Evolutionary conservation across 352 stramenopile species (phyloP).

Genomic region (Phytopythium delawarense): DNA sequence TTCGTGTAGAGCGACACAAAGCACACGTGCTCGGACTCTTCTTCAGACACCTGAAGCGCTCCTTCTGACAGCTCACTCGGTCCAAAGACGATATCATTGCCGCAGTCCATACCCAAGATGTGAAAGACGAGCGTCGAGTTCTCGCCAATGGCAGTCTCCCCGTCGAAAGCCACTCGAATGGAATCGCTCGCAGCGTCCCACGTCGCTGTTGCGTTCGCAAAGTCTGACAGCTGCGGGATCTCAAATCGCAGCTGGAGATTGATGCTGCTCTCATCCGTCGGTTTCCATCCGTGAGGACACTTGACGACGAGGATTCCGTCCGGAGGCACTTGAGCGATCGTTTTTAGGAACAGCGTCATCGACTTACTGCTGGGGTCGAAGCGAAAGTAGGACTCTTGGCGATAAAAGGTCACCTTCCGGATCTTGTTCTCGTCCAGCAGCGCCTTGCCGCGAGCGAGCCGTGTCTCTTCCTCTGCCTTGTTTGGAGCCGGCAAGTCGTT

Average conservation of each 20-base stretch:
- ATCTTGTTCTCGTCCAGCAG: constrained; percentile 21
- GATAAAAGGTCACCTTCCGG: constrained; percentile 39
- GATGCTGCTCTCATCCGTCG: constrained; percentile 6
- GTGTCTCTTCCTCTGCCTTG: constrained; percentile 29
- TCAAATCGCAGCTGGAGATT: constrained; percentile 26
- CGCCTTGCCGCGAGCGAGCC: constrained; percentile 19
- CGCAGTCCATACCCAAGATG: constrained; percentile 26
- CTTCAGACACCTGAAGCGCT: constrained; percentile 4
- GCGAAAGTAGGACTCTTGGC: constrained; percentile 51
- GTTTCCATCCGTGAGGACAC: constrained; percentile 26
- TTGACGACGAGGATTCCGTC: constrained; percentile 29
- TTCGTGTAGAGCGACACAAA: constrained; percentile 29
- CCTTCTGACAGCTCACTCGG: constrained; percentile 36
- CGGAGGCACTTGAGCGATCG: constrained; percentile 25
- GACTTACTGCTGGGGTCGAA: constrained; percentile 22
- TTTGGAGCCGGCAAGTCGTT: constrained; percentile 18
- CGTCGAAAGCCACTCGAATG: constrained; percentile 31
- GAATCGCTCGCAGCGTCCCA: constrained; percentile 21
- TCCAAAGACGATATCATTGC: constrained; percentile 23
- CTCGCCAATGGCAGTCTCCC: constrained; percentile 22
- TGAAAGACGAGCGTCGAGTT: constrained; percentile 34
- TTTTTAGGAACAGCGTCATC: constrained; percentile 33
- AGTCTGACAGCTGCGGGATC: constrained; percentile 24
- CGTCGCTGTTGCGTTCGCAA: constrained; percentile 19
- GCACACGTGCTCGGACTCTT: constrained; percentile 7